Percentiles rank a stretch among this genome's conserved stretches.
These are phyloP conservation scores for Rubroboletus satanas DNA, from an alignment of 768 basidiomycete genomes.

Conservation along the genomic window DNA sequence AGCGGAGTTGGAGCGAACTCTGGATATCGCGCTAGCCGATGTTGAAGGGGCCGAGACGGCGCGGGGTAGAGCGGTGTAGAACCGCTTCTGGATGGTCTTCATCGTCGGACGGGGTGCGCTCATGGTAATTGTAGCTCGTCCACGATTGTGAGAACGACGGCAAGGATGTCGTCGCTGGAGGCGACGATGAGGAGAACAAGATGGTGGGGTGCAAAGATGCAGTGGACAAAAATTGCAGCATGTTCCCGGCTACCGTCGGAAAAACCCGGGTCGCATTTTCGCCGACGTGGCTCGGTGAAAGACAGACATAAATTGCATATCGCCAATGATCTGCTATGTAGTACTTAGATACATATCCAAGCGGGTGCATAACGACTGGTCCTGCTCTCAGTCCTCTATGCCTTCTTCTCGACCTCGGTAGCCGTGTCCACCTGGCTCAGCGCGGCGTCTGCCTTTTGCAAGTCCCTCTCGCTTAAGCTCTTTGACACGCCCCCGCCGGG, in stretches of 20 bases:
- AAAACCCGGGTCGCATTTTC: constrained; percentile 13
- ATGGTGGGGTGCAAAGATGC: not conserved
- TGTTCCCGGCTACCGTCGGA: constrained; percentile 2
- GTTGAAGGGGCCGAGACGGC: constrained; percentile 26
- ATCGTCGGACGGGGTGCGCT: constrained; percentile 39
- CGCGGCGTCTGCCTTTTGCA: constrained; percentile 84
- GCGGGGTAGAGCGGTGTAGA: constrained; percentile 43
- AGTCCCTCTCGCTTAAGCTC: constrained; percentile 83
- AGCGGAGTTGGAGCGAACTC: constrained; percentile 44
- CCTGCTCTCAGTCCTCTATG: not conserved
- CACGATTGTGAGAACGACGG: not conserved
- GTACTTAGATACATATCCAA: constrained; percentile 20
- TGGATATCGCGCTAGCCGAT: constrained; percentile 31
- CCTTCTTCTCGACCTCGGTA: not conserved
- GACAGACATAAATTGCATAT: not conserved
- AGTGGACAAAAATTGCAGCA: not conserved
- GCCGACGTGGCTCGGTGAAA: not conserved
- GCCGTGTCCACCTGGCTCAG: constrained; percentile 55
- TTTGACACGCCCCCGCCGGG: constrained; percentile 79
- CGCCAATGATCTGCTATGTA: not conserved
- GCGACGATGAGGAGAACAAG: constrained; percentile 2
- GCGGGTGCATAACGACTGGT: not conserved
- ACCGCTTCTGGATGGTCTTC: constrained; percentile 50
- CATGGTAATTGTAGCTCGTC: constrained; percentile 21
- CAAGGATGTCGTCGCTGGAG: constrained; percentile 12